Evolutionary conservation across 2,329 filamentous ascomycete genomes (phyloP).

Genomic region (Stagonosporopsis rhizophila): DNA sequence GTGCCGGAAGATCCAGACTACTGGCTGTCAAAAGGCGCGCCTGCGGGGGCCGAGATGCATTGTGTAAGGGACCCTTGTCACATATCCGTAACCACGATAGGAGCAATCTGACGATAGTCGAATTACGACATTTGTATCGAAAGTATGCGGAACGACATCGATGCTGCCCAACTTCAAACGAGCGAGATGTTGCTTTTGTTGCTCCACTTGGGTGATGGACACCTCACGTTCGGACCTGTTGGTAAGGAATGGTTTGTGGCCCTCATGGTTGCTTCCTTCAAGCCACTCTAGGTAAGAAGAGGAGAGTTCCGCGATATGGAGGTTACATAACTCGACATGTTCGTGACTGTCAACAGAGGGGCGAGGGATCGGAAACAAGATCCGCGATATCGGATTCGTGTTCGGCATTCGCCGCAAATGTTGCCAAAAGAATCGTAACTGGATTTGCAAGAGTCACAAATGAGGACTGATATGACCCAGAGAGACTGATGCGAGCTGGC

Average conservation of each 20-base stretch:
- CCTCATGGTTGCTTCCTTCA: not conserved
- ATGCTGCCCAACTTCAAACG: not conserved
- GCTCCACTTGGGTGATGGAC: not conserved
- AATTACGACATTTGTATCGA: not conserved
- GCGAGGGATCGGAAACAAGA: constrained; percentile 5
- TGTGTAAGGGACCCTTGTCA: constrained; percentile 2
- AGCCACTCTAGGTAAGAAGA: not conserved
- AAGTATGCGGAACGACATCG: not conserved
- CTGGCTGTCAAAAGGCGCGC: not conserved
- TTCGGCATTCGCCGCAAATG: not conserved
- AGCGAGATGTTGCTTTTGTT: not conserved
- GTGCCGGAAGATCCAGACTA: constrained; percentile 2
- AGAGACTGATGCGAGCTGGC: not conserved
- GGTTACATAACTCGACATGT: not conserved
- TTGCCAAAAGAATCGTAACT: not conserved
- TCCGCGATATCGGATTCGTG: not conserved
- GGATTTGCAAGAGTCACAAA: not conserved
- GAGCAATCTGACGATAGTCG: not conserved
- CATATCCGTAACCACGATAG: not conserved
- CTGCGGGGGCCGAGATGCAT: not conserved
- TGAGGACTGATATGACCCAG: not conserved
- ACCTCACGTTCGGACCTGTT: not conserved
- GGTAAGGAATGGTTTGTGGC: not conserved
- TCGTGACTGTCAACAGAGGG: not conserved
- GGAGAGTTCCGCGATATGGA: not conserved